Conservation (phyloP, 192 early-diverging fungal genomes). For the Globomyces pollinis-pini region DNA sequence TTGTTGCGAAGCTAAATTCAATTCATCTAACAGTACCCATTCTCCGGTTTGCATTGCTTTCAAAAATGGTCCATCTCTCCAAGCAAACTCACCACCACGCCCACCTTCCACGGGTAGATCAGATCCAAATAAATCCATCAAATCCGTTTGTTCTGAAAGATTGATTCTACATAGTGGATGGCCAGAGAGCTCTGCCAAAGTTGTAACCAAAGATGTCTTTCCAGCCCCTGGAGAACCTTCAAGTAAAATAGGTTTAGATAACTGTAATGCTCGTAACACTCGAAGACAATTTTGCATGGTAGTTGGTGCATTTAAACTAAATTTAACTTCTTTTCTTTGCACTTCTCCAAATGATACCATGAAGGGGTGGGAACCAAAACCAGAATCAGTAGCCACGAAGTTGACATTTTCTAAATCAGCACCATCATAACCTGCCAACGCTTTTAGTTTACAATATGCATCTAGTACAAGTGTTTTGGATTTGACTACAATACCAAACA, state of each 20-base stretch:
- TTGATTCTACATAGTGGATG: conserved; percentile 89
- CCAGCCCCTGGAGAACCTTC: conserved; percentile 98
- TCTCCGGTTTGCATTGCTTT: conserved; percentile 91
- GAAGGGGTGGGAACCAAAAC: conserved; percentile 78
- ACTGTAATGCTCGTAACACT: conserved; percentile 82
- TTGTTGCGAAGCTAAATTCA: conserved; percentile 97
- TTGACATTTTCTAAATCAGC: conserved; percentile 15
- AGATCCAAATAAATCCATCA: conserved; percentile 97
- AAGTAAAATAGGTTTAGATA: conserved; percentile 83
- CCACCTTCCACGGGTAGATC: conserved; percentile 94
- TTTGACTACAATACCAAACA: conserved; percentile 27
- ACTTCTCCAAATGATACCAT: conserved; percentile 58
- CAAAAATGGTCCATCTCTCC: conserved; percentile 96
- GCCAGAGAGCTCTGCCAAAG: conserved; percentile 73
- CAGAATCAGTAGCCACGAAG: conserved; percentile 3
- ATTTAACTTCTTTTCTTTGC: conserved; percentile 45
- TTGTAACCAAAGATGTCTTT: conserved; percentile 83
- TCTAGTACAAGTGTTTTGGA: conserved; percentile 13
- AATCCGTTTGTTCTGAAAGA: conserved; percentile 94
- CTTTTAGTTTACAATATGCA: conserved; percentile 1
- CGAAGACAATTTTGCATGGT: conserved; percentile 79
- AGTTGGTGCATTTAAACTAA: conserved; percentile 85
- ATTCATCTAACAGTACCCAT: conserved; percentile 96
- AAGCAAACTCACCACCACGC: conserved; percentile 79
- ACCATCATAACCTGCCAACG: neutral